Evolutionary conservation across 805 yeast species (phyloP).

Genomic region (Torulaspora microellipsoides): DNA sequence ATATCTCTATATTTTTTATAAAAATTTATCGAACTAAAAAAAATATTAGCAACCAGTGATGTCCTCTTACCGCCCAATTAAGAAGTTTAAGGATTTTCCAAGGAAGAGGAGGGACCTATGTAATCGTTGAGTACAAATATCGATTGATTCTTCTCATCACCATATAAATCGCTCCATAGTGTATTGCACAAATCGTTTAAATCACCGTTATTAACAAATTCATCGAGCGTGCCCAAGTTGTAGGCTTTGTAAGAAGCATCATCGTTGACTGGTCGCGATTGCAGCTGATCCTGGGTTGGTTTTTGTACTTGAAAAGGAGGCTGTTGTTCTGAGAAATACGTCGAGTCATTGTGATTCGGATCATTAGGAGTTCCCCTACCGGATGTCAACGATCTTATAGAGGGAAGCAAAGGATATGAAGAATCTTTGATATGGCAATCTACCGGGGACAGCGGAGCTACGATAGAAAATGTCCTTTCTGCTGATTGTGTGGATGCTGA

Average conservation of each 20-base stretch:
- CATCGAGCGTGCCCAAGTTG: constrained; percentile 33
- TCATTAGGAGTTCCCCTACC: neutral
- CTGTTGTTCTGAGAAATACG: neutral
- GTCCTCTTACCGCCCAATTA: too few relatives aligned
- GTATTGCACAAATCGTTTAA: constrained; percentile 27
- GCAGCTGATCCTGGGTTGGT: neutral
- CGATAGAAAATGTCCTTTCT: neutral
- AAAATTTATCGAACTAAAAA: too few relatives aligned
- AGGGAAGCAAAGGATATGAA: constrained; percentile 4
- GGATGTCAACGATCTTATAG: constrained; percentile 1
- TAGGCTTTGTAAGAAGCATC: constrained; percentile 6
- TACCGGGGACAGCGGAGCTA: neutral
- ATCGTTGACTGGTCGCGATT: neutral
- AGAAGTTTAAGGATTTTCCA: too few relatives aligned
- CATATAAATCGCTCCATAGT: constrained; percentile 28
- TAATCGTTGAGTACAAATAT: constrained; percentile 2
- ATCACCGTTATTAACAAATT: constrained; percentile 29
- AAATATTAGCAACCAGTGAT: too few relatives aligned
- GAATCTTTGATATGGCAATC: neutral
- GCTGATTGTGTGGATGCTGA: neutral
- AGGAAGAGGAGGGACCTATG: neutral
- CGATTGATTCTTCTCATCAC: constrained; percentile 6
- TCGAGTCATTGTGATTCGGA: neutral
- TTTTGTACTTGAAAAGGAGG: neutral
- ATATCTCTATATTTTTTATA: too few relatives aligned